Base-by-base conservation (phyloP, 2,329 filamentous ascomycete genomes). In the Ophiostoma novo-ulmi region DNA sequence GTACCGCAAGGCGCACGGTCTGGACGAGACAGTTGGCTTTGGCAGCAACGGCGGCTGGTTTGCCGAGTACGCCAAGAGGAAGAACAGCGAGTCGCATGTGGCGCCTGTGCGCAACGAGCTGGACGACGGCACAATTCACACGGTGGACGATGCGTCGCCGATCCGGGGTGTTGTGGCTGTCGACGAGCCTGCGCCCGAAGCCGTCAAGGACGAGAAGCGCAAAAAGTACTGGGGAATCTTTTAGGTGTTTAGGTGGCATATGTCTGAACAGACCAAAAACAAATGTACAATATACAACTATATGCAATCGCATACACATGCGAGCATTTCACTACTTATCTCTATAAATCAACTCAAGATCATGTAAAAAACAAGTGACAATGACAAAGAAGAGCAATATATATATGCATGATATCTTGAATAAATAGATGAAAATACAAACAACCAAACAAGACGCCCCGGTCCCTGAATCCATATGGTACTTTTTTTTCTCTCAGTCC, bases 191-290 rank as follows among this genome's bases (percentile, higher is more conserved):
- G 69, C 65, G 13, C 63, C 48, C 74, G 13, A 77, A 87, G 68
- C 92, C 91, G 86, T 69, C 3, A 78, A 77, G 87, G 68, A 92
- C 91, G 86, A 72, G 3, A 78, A 77, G 14, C 80, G 88, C 71
- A 94, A 93, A 86, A 94, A 92, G 83, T 94, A 91, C 87, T 82
- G 95, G 76, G 93, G 93, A 17, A 90, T 97, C 76, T 96, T 93
- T 85, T 93, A 78, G 77, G 10, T 7, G 71, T 70, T 14, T 2
- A 8, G n/a, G 26, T 8, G 4, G 6, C 10, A 26, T 36, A 61
- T n/a, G n/a, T n/a, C 48, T 22, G 31, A 31, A 31, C 3, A 31
- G 31, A 31, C 31, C 3, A 31, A 31, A 58, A 67, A 6, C 1
- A 36, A 55, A 20, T 64, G 17, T 64, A 39, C 61, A n/a, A 38